Conservation (phyloP, 306 rosid genomes). For the Fagus sylvatica region DNA sequence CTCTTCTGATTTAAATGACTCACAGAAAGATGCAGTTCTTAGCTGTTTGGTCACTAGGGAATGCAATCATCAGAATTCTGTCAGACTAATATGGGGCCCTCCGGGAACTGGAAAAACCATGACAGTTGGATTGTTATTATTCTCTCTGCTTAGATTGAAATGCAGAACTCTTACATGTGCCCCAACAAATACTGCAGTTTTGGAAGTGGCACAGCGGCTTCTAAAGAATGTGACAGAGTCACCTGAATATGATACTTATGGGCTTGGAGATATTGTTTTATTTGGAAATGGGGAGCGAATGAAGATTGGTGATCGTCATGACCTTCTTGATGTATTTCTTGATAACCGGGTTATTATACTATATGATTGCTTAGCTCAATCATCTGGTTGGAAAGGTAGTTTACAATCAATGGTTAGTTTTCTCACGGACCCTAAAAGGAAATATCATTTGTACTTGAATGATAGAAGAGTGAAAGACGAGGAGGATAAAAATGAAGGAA, state of each 20-base stretch:
- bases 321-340: slow-evolving; percentile 21
- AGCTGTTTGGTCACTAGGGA: slow-evolving; percentile 34
- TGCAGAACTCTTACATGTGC: slow-evolving; percentile 58
- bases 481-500: neutral
- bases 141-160: slow-evolving; percentile 29
- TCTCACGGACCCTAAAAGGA: slow-evolving; percentile 22
- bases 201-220: slow-evolving; percentile 43
- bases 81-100: slow-evolving; percentile 69
- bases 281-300: slow-evolving; percentile 26
- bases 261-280: slow-evolving; percentile 38
- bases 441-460: slow-evolving; percentile 30
- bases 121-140: slow-evolving; percentile 44
- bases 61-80: slow-evolving; percentile 25
- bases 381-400: slow-evolving; percentile 15
- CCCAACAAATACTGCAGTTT: slow-evolving; percentile 58
- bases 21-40: slow-evolving; percentile 44
- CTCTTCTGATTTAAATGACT: slow-evolving; percentile 42
- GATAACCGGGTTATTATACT: slow-evolving; percentile 16
- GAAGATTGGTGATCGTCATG: slow-evolving; percentile 11
- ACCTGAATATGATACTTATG: slow-evolving; percentile 2
- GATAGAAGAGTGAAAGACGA: neutral
- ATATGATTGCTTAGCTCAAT: neutral
- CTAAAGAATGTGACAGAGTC: slow-evolving; percentile 8
- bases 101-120: slow-evolving; percentile 72
- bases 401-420: slow-evolving; percentile 12